Base-by-base conservation (phyloP, 192 early-diverging fungal genomes). In the Linnemannia zychae region DNA sequence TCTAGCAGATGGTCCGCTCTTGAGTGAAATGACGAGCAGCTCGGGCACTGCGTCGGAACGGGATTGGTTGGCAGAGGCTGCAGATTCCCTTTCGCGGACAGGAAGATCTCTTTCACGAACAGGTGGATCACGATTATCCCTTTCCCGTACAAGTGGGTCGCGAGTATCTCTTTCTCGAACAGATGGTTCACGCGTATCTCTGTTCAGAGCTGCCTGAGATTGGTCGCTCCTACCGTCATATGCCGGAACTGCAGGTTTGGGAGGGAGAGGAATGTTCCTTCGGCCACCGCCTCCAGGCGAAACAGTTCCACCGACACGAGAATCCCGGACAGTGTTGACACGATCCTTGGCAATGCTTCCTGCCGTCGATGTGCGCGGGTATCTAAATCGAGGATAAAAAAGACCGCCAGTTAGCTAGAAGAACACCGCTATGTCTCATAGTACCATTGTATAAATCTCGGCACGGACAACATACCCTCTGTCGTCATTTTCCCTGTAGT, bases 261-360 rank as follows among this genome's bases (percentile, higher is more conserved):
- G 83, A 24, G 83, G 83, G 15, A 85, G 70, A 3, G 83, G 83
- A 17, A 79, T 69, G 20, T 53, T 85, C 22, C 82, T 78, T 36
- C 77, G 47, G 2, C 71, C 49, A 3, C 49, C 20, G 15, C 67
- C 63, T 12, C 71, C 47, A 13, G 82, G 77, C 11, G 74, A 76
- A 3, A 75, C 74, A 31, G 72, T 76, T 40, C 77, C 82, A 36
- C 77, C 77, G 28, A 79, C 15, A 7, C 77, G 47, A 20, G 82
- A 71, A 34, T 72, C 77, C 44, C 69, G 75, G 17, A 79, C 70
- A 7, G 76, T 67, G 2, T 73, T 40, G 9, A 78, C 50, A 7
- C 77, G 72, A 37, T 75, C 76, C 46, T 47, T 50, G 52, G 52
- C 52, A 57, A 24, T 20, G n/a, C 17, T 57, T 9, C 24, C 24